Evolutionary conservation across 768 basidiomycete species (phyloP).

Genomic region (Cubamyces lactineus): DNA sequence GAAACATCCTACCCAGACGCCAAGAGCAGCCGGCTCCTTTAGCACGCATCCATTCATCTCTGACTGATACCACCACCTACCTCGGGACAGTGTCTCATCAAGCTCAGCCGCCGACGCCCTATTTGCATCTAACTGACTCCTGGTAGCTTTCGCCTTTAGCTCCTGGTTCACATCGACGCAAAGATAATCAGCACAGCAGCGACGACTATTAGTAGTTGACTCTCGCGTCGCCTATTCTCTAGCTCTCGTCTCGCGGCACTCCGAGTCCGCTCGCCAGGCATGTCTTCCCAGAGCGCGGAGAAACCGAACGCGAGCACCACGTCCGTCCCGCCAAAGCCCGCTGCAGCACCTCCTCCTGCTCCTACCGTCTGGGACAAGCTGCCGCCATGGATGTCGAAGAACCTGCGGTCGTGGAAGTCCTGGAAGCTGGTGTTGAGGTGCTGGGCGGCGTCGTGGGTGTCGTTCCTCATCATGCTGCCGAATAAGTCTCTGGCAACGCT

Average conservation of each 20-base stretch:
- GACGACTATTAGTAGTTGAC: too few species aligned
- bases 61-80: background rate
- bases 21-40: too few species aligned
- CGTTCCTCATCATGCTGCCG: constrained; percentile 45
- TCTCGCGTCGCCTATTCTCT: background rate
- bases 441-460: constrained; percentile 45
- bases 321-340: background rate
- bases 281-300: constrained; percentile 5
- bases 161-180: too few species aligned
- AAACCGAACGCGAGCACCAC: background rate
- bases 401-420: constrained; percentile 40
- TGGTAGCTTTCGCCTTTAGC: too few species aligned
- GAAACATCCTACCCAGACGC: background rate
- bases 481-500: constrained; percentile 40
- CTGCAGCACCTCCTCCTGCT: background rate
- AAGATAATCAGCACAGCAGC: too few species aligned
- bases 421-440: constrained; percentile 45
- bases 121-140: background rate
- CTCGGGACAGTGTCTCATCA: background rate
- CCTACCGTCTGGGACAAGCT: constrained; percentile 30
- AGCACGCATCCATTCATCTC: background rate
- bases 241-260: background rate
- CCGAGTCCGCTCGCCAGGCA: background rate
- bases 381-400: constrained; percentile 43
- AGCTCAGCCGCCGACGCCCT: constrained; percentile 1